Percentiles rank a stretch among this genome's conserved stretches.
phyloP scores from a whole-genome alignment of 768 basidiomycete species.

The Boletus vermiculosoides region DNA sequence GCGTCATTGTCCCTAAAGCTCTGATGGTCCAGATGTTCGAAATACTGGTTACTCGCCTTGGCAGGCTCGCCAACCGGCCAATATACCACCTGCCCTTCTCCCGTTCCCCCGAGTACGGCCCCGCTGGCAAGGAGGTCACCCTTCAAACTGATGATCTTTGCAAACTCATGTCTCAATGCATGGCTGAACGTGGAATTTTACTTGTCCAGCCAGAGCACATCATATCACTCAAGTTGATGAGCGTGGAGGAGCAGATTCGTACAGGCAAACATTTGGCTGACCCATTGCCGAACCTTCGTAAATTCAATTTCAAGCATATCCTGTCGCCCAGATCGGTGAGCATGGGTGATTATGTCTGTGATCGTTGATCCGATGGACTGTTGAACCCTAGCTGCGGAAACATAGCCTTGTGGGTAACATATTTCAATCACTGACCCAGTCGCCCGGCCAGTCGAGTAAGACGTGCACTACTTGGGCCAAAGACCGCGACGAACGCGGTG shows the following conservation, averaged over 20 bases:
- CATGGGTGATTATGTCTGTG: not conserved
- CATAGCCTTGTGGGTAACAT: not conserved
- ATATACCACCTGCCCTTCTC: constrained; percentile 50
- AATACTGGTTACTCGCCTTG: constrained; percentile 38
- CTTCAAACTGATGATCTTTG: constrained; percentile 22
- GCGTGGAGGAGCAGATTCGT: constrained; percentile 33
- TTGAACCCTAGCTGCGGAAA: not conserved
- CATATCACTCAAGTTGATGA: constrained; percentile 46
- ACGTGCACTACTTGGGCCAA: accelerated
- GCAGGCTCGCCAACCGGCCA: constrained; percentile 42
- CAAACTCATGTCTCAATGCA: constrained; percentile 38
- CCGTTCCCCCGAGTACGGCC: constrained; percentile 28
- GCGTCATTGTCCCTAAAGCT: constrained; percentile 46
- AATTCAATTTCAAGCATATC: not conserved
- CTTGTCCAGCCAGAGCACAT: constrained; percentile 51
- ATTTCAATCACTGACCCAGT: not conserved
- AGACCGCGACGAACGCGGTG: not conserved
- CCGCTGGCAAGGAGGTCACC: too few species aligned
- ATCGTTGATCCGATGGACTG: not conserved
- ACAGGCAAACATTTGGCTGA: not conserved
- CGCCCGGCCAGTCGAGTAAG: too few species aligned
- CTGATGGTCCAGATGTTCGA: constrained; percentile 45
- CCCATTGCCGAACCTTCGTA: constrained; percentile 12
- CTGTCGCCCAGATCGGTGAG: not conserved
- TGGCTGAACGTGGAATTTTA: constrained; percentile 36